These are phyloP conservation scores for Acrodontium crateriforme DNA, from an alignment of 2,329 filamentous ascomycete species.

Conservation along the genomic window DNA sequence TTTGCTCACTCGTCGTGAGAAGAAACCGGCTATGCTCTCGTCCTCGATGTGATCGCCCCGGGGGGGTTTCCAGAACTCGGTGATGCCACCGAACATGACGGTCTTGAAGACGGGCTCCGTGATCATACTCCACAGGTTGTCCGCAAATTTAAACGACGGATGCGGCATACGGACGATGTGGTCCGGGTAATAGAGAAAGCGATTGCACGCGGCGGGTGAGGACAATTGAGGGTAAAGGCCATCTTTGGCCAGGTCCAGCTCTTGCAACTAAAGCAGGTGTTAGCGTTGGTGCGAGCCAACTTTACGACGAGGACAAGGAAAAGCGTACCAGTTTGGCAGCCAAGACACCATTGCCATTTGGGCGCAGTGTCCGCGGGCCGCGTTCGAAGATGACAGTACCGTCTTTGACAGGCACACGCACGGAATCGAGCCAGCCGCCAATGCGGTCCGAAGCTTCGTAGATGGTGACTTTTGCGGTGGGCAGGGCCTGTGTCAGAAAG, in stretches of 20 bases:
- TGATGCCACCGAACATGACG: slow-evolving; percentile 22
- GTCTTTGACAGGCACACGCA: slow-evolving; percentile 46
- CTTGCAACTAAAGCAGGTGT: slow-evolving; percentile 36
- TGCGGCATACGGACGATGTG: slow-evolving; percentile 54
- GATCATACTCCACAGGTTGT: slow-evolving; percentile 15
- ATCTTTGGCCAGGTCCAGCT: slow-evolving; percentile 43
- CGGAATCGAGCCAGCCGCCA: slow-evolving; percentile 74
- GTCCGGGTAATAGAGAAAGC: slow-evolving; percentile 82
- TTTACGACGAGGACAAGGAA: slow-evolving; percentile 3
- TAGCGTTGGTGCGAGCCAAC: slow-evolving; percentile 4
- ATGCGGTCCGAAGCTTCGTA: slow-evolving; percentile 59
- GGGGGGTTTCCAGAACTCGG: slow-evolving; percentile 18
- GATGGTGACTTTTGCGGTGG: slow-evolving; percentile 58
- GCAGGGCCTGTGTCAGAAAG: slow-evolving; percentile 57
- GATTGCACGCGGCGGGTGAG: slow-evolving; percentile 43
- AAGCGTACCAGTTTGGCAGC: slow-evolving; percentile 60
- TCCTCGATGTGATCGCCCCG: slow-evolving; percentile 36
- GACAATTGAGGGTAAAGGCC: slow-evolving; percentile 39
- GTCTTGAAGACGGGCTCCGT: slow-evolving; percentile 45
- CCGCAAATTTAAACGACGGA: slow-evolving; percentile 22
- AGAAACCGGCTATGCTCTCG: slow-evolving; percentile 58
- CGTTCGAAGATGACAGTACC: slow-evolving; percentile 62
- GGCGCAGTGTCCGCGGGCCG: slow-evolving; percentile 65
- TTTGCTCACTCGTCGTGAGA: slow-evolving; percentile 41
- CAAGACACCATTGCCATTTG: slow-evolving; percentile 44